Evolutionary conservation across 257 asterid species (phyloP).

Genomic region (Gardenia jasminoides): DNA sequence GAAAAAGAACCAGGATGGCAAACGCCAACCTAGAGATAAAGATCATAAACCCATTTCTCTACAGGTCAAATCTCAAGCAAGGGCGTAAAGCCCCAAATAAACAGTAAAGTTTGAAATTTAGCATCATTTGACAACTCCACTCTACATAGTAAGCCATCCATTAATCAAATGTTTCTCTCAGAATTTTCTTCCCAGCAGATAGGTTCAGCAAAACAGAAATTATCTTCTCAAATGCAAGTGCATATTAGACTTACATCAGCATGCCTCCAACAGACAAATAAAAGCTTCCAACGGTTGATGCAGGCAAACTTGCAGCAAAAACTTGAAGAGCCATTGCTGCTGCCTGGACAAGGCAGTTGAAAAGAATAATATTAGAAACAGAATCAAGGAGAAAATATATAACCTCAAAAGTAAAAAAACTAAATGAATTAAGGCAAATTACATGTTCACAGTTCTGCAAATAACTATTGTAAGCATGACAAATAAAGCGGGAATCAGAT

Average conservation of each 20-base stretch:
- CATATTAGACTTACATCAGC: conserved; percentile 66
- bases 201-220: background rate
- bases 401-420: background rate
- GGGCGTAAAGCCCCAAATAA: background rate
- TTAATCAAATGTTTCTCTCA: background rate
- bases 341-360: conserved; percentile 50
- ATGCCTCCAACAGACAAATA: conserved; percentile 68
- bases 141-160: background rate
- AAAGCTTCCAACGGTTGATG: conserved; percentile 43
- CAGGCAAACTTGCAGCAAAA: conserved; percentile 49
- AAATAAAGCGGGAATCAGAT: background rate
- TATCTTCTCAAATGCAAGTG: background rate
- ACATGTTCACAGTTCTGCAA: background rate
- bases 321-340: conserved; percentile 76
- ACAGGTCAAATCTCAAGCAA: background rate
- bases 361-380: background rate
- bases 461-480: background rate
- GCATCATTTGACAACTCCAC: background rate
- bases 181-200: background rate
- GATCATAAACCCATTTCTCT: background rate
- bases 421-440: background rate
- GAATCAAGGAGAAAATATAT: background rate
- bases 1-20: too few relatives aligned
- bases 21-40: background rate
- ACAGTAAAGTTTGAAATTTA: background rate